These are phyloP conservation scores for Barnettozyma vustinii DNA, from an alignment of 805 yeast genomes.

Conservation along the genomic window DNA sequence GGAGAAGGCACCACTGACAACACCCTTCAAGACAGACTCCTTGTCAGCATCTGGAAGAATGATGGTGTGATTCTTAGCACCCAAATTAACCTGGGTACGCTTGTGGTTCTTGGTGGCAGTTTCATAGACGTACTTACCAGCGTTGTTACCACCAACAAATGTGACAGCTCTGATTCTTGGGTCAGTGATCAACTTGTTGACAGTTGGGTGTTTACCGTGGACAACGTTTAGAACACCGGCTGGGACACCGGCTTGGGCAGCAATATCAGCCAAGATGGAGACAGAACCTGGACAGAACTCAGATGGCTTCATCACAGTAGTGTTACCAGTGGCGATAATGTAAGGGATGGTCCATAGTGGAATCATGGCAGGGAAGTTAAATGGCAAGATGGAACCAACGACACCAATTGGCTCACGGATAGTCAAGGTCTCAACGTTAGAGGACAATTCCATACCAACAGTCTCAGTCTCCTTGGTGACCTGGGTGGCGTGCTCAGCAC, in stretches of 20 bases:
- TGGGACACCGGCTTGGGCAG: constrained; percentile 70
- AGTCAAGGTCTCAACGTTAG: constrained; percentile 73
- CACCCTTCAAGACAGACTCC: constrained; percentile 54
- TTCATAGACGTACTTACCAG: constrained; percentile 68
- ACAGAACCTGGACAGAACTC: constrained; percentile 84
- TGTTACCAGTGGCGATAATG: constrained; percentile 66
- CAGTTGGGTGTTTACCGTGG: constrained; percentile 71
- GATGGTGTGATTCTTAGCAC: constrained; percentile 75
- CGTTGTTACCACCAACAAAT: constrained; percentile 75
- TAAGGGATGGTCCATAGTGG: constrained; percentile 54
- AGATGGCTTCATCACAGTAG: constrained; percentile 62
- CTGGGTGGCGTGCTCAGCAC: constrained; percentile 71
- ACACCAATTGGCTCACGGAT: constrained; percentile 69
- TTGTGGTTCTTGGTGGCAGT: constrained; percentile 64
- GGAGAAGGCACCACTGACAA: constrained; percentile 74
- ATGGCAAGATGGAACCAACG: constrained; percentile 72
- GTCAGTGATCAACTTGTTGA: constrained; percentile 63
- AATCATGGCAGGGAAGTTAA: constrained; percentile 84
- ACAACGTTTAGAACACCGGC: constrained; percentile 67
- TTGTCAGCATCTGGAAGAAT: constrained; percentile 71
- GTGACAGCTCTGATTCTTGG: constrained; percentile 73
- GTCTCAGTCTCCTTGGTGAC: constrained; percentile 63
- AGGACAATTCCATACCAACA: constrained; percentile 56
- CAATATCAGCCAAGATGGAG: constrained; percentile 65
- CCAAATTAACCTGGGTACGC: constrained; percentile 73